Evolutionary conservation across 2,329 filamentous ascomycete genomes (phyloP), one percentile per base, ranked within the genome.

Genomic region (Hirsutella thompsonii): DNA sequence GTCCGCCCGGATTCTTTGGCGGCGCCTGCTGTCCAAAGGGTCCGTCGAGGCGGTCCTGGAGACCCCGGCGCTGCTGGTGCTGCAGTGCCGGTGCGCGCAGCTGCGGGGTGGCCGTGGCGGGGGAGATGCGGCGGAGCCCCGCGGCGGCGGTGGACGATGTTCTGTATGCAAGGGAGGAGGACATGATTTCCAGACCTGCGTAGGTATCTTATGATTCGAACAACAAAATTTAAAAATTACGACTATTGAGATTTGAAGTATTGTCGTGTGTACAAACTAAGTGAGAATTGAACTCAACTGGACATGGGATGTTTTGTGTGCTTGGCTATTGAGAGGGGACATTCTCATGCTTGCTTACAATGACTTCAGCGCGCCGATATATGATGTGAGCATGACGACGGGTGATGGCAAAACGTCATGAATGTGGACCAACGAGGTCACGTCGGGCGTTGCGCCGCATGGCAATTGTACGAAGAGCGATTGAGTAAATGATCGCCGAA

Each of bases 21-120:
- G 47, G 44, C 3, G 52, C 48, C 42, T 54, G 43, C n/a, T 61
- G 59, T 28, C 57, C 59, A n/a, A 52, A 55, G 1, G 58, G 58
- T 2, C 59, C 58, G 16, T 60, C 58, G 13, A 60, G 47, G 8
- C 19, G 10, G 37, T 55, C 45, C 14, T 55, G 10, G 33, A 39
- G 29, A 11, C 37, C 38, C 16, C 29, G 29, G 29, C 4, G 29
- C 9, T 30, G 29, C 29, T 30, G 29, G 11, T 30, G 29, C 29
- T 30, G 29, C n/a, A 30, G 29, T 13, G 9, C 11, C 29, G 29
- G 29, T 16, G 39, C 23, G 33, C 23, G 42, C 34, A 13, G n/a
- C 36, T 21, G 28, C 40, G 14, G 38, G 29, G 39, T 38, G 34
- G 44, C 38, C 18, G 29, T 29, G 46, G 38, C 41, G 32, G 44